Evolutionary conservation across 208 protist species (phyloP).

Genomic region (Wallacemonas rigidus): DNA sequence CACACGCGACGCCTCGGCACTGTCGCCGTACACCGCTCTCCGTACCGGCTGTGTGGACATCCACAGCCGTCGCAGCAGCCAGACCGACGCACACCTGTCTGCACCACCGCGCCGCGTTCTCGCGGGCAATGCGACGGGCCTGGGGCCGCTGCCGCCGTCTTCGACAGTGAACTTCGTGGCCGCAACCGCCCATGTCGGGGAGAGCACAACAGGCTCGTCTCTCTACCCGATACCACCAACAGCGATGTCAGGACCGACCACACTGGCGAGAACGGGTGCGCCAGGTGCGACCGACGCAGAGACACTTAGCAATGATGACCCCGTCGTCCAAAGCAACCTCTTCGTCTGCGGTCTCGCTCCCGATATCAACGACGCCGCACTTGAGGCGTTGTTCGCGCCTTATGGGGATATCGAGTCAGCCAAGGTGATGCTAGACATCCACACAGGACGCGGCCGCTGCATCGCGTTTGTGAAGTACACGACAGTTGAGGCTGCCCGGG

Average conservation of each 20-base stretch:
- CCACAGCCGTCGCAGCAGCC: background rate
- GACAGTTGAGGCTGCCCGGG: slow-evolving; percentile 36
- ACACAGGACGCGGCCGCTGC: slow-evolving; percentile 65
- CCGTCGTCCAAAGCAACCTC: slow-evolving; percentile 72
- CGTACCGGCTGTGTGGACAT: too few species aligned
- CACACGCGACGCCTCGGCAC: background rate
- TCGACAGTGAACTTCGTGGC: background rate
- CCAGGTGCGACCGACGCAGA: too few species aligned
- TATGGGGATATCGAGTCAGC: slow-evolving; percentile 64
- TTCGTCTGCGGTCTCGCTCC: slow-evolving; percentile 65
- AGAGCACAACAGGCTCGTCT: background rate
- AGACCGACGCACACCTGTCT: background rate
- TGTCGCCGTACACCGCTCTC: background rate
- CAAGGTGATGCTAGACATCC: slow-evolving; percentile 89
- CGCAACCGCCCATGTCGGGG: background rate
- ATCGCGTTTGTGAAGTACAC: slow-evolving; percentile 84
- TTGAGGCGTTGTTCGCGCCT: slow-evolving; percentile 44
- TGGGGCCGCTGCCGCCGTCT: background rate
- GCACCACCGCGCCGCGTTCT: too few species aligned
- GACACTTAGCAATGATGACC: slow-evolving; percentile 19
- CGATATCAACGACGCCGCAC: slow-evolving; percentile 44
- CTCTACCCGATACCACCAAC: background rate
- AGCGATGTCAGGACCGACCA: too few species aligned
- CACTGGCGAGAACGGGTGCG: too few species aligned
- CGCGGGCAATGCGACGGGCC: background rate